A percentile compares a stretch with the other conserved stretches of the same genome.
phyloP scores from a whole-genome alignment of 2,329 filamentous ascomycete species.

The Fusarium lyarnte region DNA sequence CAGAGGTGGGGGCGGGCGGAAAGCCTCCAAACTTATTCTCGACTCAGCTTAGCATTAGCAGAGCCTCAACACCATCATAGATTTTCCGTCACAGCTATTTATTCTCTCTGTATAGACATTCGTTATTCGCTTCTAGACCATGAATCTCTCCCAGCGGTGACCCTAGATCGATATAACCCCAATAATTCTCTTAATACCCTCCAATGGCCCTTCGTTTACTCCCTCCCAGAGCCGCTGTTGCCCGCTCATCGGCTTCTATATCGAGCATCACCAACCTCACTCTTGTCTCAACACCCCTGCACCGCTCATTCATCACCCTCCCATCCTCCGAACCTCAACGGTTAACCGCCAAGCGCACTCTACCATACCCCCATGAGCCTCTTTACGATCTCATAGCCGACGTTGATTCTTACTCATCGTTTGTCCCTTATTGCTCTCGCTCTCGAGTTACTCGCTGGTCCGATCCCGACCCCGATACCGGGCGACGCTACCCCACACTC shows the following conservation, averaged over 20 bases:
- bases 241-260: constrained; percentile 15
- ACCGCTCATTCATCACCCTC: constrained; percentile 55
- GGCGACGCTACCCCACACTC: constrained; percentile 72
- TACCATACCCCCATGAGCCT: constrained; percentile 75
- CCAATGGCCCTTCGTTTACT: constrained; percentile 36
- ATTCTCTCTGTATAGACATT: background rate
- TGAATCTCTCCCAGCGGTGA: background rate
- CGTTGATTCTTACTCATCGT: constrained; percentile 82
- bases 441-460: constrained; percentile 83
- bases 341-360: constrained; percentile 76
- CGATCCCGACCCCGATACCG: constrained; percentile 55
- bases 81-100: constrained; percentile 9
- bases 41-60: constrained; percentile 23
- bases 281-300: constrained; percentile 28
- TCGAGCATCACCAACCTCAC: constrained; percentile 30
- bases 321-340: constrained; percentile 60
- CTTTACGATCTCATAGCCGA: constrained; percentile 91
- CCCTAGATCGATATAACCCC: background rate
- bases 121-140: background rate
- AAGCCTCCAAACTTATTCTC: constrained; percentile 27
- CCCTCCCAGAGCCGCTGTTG: constrained; percentile 15
- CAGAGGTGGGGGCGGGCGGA: constrained; percentile 1
- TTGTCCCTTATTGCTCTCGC: constrained; percentile 89
- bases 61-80: constrained; percentile 41
- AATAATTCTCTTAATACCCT: background rate